phyloP scores from a whole-genome alignment of 345 rosid species.

The Mercurialis annua region DNA sequence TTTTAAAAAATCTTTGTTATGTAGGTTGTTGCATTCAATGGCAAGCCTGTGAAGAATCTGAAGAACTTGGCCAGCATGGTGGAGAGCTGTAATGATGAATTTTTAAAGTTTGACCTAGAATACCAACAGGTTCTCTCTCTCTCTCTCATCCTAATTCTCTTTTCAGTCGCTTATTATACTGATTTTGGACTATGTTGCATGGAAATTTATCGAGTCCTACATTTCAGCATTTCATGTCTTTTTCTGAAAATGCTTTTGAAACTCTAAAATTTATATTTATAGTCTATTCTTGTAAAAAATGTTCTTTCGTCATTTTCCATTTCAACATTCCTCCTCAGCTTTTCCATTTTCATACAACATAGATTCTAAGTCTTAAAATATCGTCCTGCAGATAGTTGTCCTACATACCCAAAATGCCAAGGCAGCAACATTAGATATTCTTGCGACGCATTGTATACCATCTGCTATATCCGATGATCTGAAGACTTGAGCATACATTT shows the following conservation, averaged over 20 bases:
- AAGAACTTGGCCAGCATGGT: constrained; percentile 82
- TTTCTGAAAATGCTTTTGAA: too few species aligned
- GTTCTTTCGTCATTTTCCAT: too few species aligned
- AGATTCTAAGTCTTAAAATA: not conserved
- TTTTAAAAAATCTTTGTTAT: constrained; percentile 8
- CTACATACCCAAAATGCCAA: constrained; percentile 64
- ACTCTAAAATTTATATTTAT: too few species aligned
- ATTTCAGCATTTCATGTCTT: too few species aligned
- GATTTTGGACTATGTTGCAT: not conserved
- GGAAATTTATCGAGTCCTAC: too few species aligned
- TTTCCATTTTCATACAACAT: too few species aligned
- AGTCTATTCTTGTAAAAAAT: too few species aligned
- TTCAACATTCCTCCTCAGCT: too few species aligned
- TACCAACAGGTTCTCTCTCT: constrained; percentile 65
- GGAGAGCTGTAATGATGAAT: constrained; percentile 74
- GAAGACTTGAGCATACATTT: constrained; percentile 37
- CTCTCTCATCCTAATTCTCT: constrained; percentile 1
- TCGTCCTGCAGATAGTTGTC: constrained; percentile 56
- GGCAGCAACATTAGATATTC: constrained; percentile 73
- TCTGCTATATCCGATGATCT: constrained; percentile 88
- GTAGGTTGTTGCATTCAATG: constrained; percentile 83
- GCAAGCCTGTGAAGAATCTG: constrained; percentile 77
- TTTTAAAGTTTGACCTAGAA: constrained; percentile 72
- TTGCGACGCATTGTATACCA: constrained; percentile 80
- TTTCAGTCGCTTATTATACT: not conserved